Evolutionary conservation across 139 green algal genomes (phyloP).

Genomic region (Chlorella sp.): DNA sequence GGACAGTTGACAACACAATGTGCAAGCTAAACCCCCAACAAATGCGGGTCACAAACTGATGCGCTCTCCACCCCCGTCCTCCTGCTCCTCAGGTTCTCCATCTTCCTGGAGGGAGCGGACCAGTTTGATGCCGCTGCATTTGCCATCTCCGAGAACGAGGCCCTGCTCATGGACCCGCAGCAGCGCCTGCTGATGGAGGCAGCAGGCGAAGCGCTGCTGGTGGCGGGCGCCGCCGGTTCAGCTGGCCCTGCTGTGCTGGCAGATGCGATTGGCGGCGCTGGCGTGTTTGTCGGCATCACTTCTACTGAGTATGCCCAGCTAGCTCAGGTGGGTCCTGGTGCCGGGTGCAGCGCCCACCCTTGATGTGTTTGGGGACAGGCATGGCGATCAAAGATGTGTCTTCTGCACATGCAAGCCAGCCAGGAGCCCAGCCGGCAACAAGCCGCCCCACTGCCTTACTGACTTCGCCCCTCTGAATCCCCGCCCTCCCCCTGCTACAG

Average conservation of each 20-base stretch:
- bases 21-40: no score
- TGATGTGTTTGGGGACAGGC: neutral
- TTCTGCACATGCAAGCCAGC: no score
- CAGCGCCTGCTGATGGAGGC: constrained; percentile 84
- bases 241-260: neutral
- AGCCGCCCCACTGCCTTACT: neutral
- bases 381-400: neutral
- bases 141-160: constrained; percentile 72
- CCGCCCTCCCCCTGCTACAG: neutral
- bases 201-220: constrained; percentile 39
- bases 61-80: neutral
- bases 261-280: constrained; percentile 18
- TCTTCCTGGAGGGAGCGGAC: constrained; percentile 57
- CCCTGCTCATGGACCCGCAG: constrained; percentile 85
- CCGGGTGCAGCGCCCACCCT: neutral
- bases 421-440: no score
- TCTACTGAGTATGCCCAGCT: constrained; percentile 50
- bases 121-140: constrained; percentile 80
- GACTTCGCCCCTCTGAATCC: constrained; percentile 13
- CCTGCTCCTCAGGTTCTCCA: constrained; percentile 19
- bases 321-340: neutral
- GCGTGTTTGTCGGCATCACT: constrained; percentile 76
- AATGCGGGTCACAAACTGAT: neutral
- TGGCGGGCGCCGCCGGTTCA: neutral
- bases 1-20: no score